A percentile compares a stretch with the other conserved stretches of the same genome.
These are phyloP conservation scores for Aquilaria yunnanensis DNA, from an alignment of 345 rosid species.

Conservation along the genomic window DNA sequence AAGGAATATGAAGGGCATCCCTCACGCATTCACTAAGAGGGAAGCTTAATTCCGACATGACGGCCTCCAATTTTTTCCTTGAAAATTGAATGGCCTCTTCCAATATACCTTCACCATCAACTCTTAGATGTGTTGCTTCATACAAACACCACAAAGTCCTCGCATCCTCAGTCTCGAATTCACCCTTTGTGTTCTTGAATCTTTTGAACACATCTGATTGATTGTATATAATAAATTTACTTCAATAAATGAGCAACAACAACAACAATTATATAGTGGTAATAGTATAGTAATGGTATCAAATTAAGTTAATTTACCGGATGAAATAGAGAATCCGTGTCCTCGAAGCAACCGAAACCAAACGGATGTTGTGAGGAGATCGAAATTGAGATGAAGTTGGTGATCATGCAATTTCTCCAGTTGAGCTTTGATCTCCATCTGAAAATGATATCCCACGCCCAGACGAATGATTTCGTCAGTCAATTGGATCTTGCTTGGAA, in stretches of 20 bases:
- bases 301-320: not conserved
- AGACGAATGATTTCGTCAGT: slow-evolving; percentile 25
- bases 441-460: slow-evolving; percentile 23
- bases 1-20: slow-evolving; percentile 17
- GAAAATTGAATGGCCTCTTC: slow-evolving; percentile 9
- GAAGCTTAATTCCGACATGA: slow-evolving; percentile 1
- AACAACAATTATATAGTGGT: not conserved
- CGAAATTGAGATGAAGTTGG: not conserved
- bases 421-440: slow-evolving; percentile 15
- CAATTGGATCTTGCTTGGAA: not conserved
- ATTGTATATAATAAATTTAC: too few species aligned
- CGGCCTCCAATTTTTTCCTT: not conserved
- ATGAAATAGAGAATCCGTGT: slow-evolving; percentile 10
- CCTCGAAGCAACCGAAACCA: slow-evolving; percentile 26
- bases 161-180: slow-evolving; percentile 4
- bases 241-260: not conserved
- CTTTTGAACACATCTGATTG: slow-evolving; percentile 25
- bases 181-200: slow-evolving; percentile 20
- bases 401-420: not conserved
- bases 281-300: too few species aligned
- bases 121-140: slow-evolving; percentile 14
- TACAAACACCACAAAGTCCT: slow-evolving; percentile 16
- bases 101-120: slow-evolving; percentile 21
- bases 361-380: slow-evolving; percentile 9
- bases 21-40: not conserved